Evolutionary conservation across 805 yeast species (phyloP), one percentile per base, ranked within the genome.

Genomic region (Barnettozyma salicaria): DNA sequence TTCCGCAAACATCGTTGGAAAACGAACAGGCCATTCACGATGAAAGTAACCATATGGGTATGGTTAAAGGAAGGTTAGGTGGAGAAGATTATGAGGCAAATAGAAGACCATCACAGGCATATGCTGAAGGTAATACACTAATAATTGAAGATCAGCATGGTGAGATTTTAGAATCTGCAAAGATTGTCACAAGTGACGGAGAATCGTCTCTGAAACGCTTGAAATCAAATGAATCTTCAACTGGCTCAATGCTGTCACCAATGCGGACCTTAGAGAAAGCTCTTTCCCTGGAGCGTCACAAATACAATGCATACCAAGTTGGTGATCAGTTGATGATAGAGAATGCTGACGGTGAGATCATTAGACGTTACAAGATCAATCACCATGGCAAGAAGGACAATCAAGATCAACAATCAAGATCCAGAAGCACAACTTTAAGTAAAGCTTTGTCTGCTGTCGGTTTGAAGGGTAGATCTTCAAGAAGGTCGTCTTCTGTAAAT

Each of bases 281-380:
- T 7, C 25, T 28, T 2, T 34, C 50, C 12, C 32, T 36, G 14
- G 11, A 36, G 11, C 14, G 39, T 12, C 48, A 52, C 18, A 60
- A 59, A 39, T 63, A 58, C 48, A 76, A 64, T 59, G 97, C 96
- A 1, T 90, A 79, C 59, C 83, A 81, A 58, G 68, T 85, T 27
- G 92, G 80, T 53, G 78, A 86, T 50, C 68, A 78, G 41, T 73
- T 92, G 37, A 70, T 87, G 41, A 80, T 92, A 40, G 98, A 90
- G 59, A 84, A 88, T 52, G 85, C 76, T 30, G 95, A 89, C 10
- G 98, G 97, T 45, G 97, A 90, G 49, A 76, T 92, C 39, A 66
- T 92, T 31, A 77, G 96, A 53, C 70, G 95, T 36, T 90, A 88
- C 60, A 72, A 66, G 49, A 78, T 89, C 36, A 84, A 80, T 50